phyloP scores from a whole-genome alignment of 768 basidiomycete species.

The Russula foetens region DNA sequence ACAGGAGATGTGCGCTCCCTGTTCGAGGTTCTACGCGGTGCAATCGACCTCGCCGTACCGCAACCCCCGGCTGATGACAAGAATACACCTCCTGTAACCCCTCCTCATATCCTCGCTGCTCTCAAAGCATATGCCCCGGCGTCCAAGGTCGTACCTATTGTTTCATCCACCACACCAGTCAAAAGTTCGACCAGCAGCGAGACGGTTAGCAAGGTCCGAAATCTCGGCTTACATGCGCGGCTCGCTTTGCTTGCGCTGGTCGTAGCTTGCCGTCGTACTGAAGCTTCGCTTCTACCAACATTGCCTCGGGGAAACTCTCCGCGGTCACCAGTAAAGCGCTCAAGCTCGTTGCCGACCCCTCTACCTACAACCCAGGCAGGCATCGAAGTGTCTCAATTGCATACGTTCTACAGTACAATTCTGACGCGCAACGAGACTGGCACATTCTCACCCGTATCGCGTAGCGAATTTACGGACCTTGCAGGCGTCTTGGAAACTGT shows the following conservation, averaged over 20 bases:
- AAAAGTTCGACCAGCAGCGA: constrained; percentile 40
- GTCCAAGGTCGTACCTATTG: constrained; percentile 30
- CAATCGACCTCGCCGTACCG: constrained; percentile 56
- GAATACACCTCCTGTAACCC: constrained; percentile 41
- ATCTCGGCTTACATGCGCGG: constrained; percentile 67
- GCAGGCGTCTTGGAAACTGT: constrained; percentile 64
- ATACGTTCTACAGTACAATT: constrained; percentile 53
- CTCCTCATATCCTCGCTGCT: constrained; percentile 62
- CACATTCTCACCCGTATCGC: constrained; percentile 55
- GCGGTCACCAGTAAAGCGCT: constrained; percentile 47
- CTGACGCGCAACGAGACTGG: constrained; percentile 48
- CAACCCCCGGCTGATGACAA: constrained; percentile 19
- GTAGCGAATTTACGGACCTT: constrained; percentile 71
- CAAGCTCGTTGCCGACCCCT: constrained; percentile 29
- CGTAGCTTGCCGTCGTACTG: constrained; percentile 54
- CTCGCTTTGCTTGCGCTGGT: constrained; percentile 58
- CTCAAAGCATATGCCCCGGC: constrained; percentile 56
- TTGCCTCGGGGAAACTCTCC: constrained; percentile 26
- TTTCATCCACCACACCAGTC: constrained; percentile 23
- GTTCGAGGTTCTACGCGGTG: constrained; percentile 72
- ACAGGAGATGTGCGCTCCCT: constrained; percentile 79
- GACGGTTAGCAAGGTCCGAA: constrained; percentile 53
- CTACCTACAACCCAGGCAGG: constrained; percentile 27
- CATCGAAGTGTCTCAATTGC: constrained; percentile 54
- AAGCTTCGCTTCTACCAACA: constrained; percentile 41